Percentiles rank a stretch among this genome's conserved stretches.
Conservation (phyloP, 352 stramenopile genomes). For the Thalassiosira sp. region DNA sequence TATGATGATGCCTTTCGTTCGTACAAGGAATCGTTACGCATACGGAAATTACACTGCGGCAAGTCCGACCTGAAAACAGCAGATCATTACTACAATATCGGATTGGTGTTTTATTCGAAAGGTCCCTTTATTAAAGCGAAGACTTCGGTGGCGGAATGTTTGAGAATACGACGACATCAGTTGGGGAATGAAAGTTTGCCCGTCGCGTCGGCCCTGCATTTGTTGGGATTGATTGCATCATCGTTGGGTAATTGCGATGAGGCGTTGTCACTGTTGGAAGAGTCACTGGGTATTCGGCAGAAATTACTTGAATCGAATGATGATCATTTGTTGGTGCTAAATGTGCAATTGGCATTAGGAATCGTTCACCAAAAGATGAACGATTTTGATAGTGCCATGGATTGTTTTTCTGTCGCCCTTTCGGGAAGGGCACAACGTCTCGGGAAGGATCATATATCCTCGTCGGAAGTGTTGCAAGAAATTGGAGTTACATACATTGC, state of each 20-base stretch:
- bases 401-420: conserved; percentile 39
- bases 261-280: conserved; percentile 48
- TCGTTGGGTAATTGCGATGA: conserved; percentile 67
- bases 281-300: conserved; percentile 38
- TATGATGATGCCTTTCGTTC: conserved; percentile 61
- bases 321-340: conserved; percentile 45
- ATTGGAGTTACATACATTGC: conserved; percentile 67
- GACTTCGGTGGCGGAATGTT: conserved; percentile 36
- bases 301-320: conserved; percentile 15
- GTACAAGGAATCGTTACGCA: conserved; percentile 57
- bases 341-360: conserved; percentile 48
- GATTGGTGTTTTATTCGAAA: conserved; percentile 53
- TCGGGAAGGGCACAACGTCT: conserved; percentile 30
- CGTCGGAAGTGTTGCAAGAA: conserved; percentile 46
- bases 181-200: conserved; percentile 29
- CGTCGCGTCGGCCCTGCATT: conserved; percentile 35
- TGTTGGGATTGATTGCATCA: conserved; percentile 52
- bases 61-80: conserved; percentile 40
- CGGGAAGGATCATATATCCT: conserved; percentile 36
- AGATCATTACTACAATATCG: conserved; percentile 59
- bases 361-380: conserved; percentile 34
- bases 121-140: conserved; percentile 49
- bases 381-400: conserved; percentile 52
- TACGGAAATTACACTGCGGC: conserved; percentile 48
- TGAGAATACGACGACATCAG: conserved; percentile 47